Conservation (phyloP, 805 yeast species). For the Monosporozyma siamensis region DNA sequence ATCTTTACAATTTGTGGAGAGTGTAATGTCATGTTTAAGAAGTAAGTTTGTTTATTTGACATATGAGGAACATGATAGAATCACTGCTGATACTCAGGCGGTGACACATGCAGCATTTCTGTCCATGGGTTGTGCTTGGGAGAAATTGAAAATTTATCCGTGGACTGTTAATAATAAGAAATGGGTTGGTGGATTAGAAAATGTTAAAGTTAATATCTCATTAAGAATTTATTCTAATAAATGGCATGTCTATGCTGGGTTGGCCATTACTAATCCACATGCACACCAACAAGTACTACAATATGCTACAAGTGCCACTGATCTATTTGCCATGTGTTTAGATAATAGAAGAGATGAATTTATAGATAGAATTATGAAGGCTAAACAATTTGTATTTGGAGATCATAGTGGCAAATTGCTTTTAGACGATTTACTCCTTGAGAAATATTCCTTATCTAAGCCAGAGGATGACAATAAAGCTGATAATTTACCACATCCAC, state of each 20-base stretch:
- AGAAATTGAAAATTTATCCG: constrained; percentile 69
- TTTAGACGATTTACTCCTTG: constrained; percentile 69
- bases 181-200: constrained; percentile 92
- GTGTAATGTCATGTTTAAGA: constrained; percentile 59
- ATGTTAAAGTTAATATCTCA: constrained; percentile 90
- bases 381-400: constrained; percentile 70
- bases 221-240: constrained; percentile 84
- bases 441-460: constrained; percentile 64
- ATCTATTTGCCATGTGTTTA: constrained; percentile 74
- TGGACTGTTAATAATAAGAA: constrained; percentile 50
- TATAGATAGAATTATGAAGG: constrained; percentile 47
- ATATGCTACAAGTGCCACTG: constrained; percentile 77
- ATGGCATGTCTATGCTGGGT: constrained; percentile 97
- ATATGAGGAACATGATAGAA: constrained; percentile 85
- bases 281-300: constrained; percentile 89
- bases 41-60: constrained; percentile 70
- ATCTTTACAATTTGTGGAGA: constrained; percentile 50
- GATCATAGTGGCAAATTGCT: constrained; percentile 49
- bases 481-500: constrained; percentile 3
- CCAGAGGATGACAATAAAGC: constrained; percentile 21
- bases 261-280: constrained; percentile 90
- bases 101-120: constrained; percentile 96
- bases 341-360: constrained; percentile 55
- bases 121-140: constrained; percentile 97
- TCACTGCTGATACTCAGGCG: constrained; percentile 97